Evolutionary conservation across 306 rosid genomes (phyloP).

Genomic region (Fragaria iinumae): DNA sequence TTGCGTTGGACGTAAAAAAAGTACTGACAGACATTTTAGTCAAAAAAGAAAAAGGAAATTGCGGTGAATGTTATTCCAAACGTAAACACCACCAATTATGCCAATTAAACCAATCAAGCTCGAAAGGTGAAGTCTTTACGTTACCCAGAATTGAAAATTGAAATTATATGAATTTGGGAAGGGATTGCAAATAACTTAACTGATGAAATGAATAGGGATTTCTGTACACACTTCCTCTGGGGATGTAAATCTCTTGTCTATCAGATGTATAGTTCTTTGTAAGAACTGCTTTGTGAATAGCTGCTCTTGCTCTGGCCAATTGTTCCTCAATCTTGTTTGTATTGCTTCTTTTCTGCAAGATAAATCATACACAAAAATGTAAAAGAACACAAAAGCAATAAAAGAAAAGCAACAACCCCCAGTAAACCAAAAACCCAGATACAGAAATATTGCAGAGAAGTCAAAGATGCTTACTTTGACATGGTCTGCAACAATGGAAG

Average conservation of each 20-base stretch:
- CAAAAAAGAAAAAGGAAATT: no score
- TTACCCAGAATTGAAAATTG: not conserved
- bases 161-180: not conserved
- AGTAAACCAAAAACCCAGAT: no score
- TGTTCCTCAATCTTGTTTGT: conserved; percentile 22
- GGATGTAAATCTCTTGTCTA: conserved; percentile 23
- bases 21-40: conserved; percentile 2
- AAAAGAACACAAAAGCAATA: not conserved
- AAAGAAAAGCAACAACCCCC: no score
- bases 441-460: not conserved
- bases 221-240: conserved; percentile 28
- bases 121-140: not conserved
- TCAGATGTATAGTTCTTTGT: conserved; percentile 25
- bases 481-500: conserved; percentile 6
- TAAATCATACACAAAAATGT: not conserved
- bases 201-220: conserved; percentile 31
- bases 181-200: conserved; percentile 17
- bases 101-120: not conserved
- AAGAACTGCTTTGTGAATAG: conserved; percentile 19
- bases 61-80: not conserved
- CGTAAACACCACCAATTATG: not conserved
- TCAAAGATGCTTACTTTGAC: conserved; percentile 13
- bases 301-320: conserved; percentile 29
- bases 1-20: conserved; percentile 14
- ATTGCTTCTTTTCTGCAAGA: not conserved